Evolutionary conservation across 352 stramenopile species (phyloP).

Genomic region (Vaucheria bursata): DNA sequence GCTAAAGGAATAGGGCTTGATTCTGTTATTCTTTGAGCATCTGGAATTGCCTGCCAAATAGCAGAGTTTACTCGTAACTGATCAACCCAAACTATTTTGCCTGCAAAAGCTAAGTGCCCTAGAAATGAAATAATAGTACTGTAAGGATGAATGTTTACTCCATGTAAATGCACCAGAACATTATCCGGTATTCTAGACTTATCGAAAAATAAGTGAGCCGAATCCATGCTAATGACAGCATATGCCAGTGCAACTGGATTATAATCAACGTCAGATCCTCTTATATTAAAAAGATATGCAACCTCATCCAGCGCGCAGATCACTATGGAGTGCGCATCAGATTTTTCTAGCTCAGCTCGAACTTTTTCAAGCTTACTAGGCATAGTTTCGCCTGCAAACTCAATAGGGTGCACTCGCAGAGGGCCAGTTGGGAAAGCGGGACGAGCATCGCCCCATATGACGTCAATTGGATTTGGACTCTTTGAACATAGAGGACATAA

Average conservation of each 20-base stretch:
- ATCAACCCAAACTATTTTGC: constrained; percentile 19
- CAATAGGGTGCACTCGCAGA: constrained; percentile 79
- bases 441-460: constrained; percentile 73
- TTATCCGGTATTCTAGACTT: constrained; percentile 13
- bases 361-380: constrained; percentile 69
- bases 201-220: constrained; percentile 33
- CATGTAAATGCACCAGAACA: constrained; percentile 51
- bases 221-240: constrained; percentile 63
- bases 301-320: constrained; percentile 90
- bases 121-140: constrained; percentile 12
- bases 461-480: constrained; percentile 85
- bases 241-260: constrained; percentile 95
- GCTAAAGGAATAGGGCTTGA: constrained; percentile 32
- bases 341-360: constrained; percentile 59
- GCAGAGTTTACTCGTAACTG: constrained; percentile 21
- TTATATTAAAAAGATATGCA: constrained; percentile 94
- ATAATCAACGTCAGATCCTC: constrained; percentile 89
- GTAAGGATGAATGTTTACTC: constrained; percentile 56
- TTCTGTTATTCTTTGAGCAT: constrained; percentile 12
- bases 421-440: constrained; percentile 59
- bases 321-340: constrained; percentile 79
- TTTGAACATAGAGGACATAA: constrained; percentile 48
- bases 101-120: not conserved
- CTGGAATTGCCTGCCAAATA: constrained; percentile 19
- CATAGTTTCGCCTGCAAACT: constrained; percentile 80